phyloP scores from a whole-genome alignment of 805 yeast genomes.

The Candida coquimbonensis region DNA sequence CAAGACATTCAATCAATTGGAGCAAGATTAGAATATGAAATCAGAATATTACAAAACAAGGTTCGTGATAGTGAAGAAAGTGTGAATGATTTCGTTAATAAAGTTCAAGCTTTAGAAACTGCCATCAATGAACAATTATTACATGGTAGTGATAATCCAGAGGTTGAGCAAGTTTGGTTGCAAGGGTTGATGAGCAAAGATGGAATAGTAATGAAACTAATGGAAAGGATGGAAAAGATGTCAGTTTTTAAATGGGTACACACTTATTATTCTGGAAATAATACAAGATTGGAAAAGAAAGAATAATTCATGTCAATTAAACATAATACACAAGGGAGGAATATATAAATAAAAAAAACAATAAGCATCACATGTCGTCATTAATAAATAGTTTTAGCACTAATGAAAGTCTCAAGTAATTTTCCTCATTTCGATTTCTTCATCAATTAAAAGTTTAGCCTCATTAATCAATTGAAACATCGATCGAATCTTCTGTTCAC shows the following conservation, averaged over 20 bases:
- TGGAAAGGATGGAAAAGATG: not conserved
- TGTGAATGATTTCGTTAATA: conserved; percentile 35
- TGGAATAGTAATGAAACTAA: not conserved
- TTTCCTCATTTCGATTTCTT: not conserved
- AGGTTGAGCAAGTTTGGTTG: not conserved
- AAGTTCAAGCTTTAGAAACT: conserved; percentile 29
- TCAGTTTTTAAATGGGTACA: not conserved
- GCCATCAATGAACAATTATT: conserved; percentile 8
- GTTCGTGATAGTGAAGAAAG: conserved; percentile 64
- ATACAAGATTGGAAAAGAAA: too few species aligned
- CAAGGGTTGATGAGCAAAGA: not conserved
- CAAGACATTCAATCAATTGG: conserved; percentile 47
- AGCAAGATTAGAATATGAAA: conserved; percentile 60
- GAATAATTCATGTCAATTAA: not conserved
- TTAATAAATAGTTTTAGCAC: not conserved
- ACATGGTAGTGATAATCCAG: not conserved
- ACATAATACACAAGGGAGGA: too few species aligned
- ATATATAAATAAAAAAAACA: not conserved
- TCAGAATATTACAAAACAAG: conserved; percentile 49
- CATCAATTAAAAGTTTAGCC: not conserved
- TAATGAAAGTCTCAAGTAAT: not conserved
- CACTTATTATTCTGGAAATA: not conserved
- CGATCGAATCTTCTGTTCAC: not conserved
- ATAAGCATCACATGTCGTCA: not conserved
- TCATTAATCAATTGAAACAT: not conserved